Percentiles rank a stretch among this genome's conserved stretches.
These are phyloP conservation scores for Solanum piurae DNA, from an alignment of 257 asterid species.

Conservation along the genomic window DNA sequence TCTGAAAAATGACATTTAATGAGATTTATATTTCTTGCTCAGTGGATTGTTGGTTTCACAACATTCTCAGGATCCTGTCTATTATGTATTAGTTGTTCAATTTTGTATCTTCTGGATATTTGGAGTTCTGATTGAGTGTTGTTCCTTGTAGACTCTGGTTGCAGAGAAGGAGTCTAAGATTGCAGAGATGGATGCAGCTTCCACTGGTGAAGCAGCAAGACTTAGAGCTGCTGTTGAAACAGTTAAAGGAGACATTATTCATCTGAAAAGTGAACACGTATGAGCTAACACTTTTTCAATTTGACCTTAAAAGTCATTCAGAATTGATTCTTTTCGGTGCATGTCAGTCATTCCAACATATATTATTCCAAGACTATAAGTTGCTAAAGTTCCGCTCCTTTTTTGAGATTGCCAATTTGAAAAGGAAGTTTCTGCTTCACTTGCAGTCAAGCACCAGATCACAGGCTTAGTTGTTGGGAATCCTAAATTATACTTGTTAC, in stretches of 20 bases:
- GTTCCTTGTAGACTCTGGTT: conserved; percentile 43
- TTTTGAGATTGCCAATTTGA: background rate
- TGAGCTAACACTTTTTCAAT: conserved; percentile 5
- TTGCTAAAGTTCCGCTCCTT: background rate
- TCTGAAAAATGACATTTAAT: background rate
- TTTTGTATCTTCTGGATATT: background rate
- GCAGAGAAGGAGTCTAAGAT: conserved; percentile 82
- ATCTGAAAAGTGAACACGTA: conserved; percentile 67
- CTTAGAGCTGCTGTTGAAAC: conserved; percentile 82
- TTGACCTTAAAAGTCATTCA: background rate
- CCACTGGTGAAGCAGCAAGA: conserved; percentile 95
- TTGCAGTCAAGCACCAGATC: background rate
- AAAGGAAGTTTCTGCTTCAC: background rate
- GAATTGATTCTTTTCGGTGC: background rate
- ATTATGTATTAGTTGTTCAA: background rate
- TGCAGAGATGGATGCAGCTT: conserved; percentile 97
- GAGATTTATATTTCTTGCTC: background rate
- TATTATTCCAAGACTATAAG: background rate
- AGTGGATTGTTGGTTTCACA: background rate
- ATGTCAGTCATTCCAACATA: background rate
- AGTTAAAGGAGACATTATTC: conserved; percentile 72
- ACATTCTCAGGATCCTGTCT: background rate
- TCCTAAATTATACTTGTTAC: background rate
- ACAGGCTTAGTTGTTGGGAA: background rate
- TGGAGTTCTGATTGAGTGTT: background rate